These are phyloP conservation scores for Eucalyptus globulus DNA, from an alignment of 345 rosid species.

Conservation along the genomic window DNA sequence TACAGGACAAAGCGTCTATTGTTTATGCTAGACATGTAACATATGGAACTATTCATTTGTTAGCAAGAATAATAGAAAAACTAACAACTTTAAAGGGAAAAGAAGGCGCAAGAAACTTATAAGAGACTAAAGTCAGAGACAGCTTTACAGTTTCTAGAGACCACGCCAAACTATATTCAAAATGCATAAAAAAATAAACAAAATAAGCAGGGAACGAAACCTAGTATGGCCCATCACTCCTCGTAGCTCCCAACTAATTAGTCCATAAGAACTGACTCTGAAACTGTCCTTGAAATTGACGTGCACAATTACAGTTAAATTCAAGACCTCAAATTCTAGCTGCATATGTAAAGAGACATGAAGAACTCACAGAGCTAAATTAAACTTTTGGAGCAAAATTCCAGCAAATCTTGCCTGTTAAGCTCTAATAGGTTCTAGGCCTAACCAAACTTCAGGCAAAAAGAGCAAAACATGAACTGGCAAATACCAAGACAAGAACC, in stretches of 20 bases:
- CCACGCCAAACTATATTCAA: background rate
- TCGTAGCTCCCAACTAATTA: background rate
- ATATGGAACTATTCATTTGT: background rate
- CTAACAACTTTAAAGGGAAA: background rate
- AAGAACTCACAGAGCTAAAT: background rate
- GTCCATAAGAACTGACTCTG: background rate
- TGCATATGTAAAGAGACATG: background rate
- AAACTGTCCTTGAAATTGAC: background rate
- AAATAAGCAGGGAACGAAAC: background rate
- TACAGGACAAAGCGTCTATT: background rate
- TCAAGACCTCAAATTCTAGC: background rate
- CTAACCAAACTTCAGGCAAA: background rate
- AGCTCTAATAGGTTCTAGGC: background rate
- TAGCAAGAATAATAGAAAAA: background rate
- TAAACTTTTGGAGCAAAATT: background rate
- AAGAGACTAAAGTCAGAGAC: background rate
- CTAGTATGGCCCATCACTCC: background rate
- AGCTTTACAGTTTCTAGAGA: background rate
- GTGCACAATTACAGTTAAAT: background rate
- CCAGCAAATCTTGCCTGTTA: background rate
- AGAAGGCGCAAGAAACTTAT: background rate
- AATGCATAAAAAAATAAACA: background rate
- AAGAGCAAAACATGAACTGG: background rate
- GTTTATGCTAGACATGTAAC: background rate
- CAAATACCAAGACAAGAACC: background rate